Evolutionary conservation across 257 asterid species (phyloP).

Genomic region (Misopates orontium): DNA sequence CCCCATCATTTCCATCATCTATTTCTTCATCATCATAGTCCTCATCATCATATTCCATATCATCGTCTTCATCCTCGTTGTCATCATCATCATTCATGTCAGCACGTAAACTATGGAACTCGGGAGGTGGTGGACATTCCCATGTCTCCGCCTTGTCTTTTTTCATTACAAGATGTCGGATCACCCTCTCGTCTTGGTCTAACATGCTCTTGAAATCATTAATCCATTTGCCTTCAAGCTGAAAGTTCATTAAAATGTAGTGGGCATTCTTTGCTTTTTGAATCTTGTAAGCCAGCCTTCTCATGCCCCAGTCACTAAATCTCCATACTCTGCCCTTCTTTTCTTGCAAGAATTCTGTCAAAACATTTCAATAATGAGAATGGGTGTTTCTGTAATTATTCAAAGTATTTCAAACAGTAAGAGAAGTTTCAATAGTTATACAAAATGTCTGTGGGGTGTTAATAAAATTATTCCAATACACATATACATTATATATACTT

Average conservation of each 20-base stretch:
- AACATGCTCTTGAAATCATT: slow-evolving; percentile 88
- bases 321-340: slow-evolving; percentile 94
- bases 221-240: slow-evolving; percentile 77
- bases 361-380: background rate
- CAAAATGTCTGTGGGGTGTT: no score
- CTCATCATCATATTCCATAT: slow-evolving; percentile 45
- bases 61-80: slow-evolving; percentile 34
- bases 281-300: slow-evolving; percentile 88
- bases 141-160: slow-evolving; percentile 78
- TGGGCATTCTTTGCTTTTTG: slow-evolving; percentile 85
- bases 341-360: slow-evolving; percentile 70
- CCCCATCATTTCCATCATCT: slow-evolving; percentile 39
- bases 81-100: slow-evolving; percentile 47
- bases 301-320: slow-evolving; percentile 97
- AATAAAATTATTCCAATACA: no score
- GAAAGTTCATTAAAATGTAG: slow-evolving; percentile 83
- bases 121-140: slow-evolving; percentile 94
- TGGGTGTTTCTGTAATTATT: background rate
- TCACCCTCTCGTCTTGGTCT: slow-evolving; percentile 84
- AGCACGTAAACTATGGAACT: slow-evolving; percentile 48
- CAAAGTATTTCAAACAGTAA: no score
- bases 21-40: slow-evolving; percentile 31
- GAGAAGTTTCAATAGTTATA: no score
- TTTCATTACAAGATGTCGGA: slow-evolving; percentile 93
- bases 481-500: no score